phyloP scores from a whole-genome alignment of 2,329 filamentous ascomycete species.

The Fusarium armeniacum region DNA sequence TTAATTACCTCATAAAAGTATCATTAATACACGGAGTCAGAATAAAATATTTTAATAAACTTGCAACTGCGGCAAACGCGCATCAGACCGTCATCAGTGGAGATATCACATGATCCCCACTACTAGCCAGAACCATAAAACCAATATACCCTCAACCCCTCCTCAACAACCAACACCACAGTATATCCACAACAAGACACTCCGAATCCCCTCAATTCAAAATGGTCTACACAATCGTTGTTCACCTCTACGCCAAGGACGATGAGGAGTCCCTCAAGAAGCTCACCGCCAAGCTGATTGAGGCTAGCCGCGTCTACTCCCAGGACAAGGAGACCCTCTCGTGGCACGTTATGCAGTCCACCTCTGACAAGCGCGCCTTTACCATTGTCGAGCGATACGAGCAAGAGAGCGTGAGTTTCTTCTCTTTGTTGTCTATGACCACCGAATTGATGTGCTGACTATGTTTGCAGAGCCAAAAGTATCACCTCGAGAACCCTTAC shows the following conservation, averaged over 20 bases:
- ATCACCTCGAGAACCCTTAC: slow-evolving; percentile 77
- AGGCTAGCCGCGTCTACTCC: slow-evolving; percentile 79
- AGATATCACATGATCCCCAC: slow-evolving; percentile 39
- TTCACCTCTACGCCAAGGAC: slow-evolving; percentile 78
- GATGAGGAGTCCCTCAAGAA: slow-evolving; percentile 74
- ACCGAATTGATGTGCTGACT: neutral
- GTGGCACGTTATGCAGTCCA: slow-evolving; percentile 85
- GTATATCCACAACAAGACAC: neutral
- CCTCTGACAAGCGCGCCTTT: slow-evolving; percentile 76
- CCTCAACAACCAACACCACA: slow-evolving; percentile 19
- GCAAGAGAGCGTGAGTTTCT: slow-evolving; percentile 68
- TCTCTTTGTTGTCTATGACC: slow-evolving; percentile 8
- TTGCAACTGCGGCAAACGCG: slow-evolving; percentile 12
- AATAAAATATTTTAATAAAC: neutral
- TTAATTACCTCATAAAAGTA: neutral
- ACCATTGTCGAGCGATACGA: slow-evolving; percentile 82
- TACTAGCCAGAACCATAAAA: slow-evolving; percentile 34
- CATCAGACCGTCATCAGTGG: slow-evolving; percentile 33
- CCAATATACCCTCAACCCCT: slow-evolving; percentile 19
- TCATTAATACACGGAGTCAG: too few species aligned
- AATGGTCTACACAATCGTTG: slow-evolving; percentile 78
- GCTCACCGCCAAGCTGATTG: slow-evolving; percentile 78
- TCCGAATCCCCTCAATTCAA: slow-evolving; percentile 15
- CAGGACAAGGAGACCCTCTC: slow-evolving; percentile 78
- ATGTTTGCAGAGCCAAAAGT: slow-evolving; percentile 65